These are phyloP conservation scores for Acarospora socialis DNA, from an alignment of 2,329 filamentous ascomycete genomes.

Conservation along the genomic window DNA sequence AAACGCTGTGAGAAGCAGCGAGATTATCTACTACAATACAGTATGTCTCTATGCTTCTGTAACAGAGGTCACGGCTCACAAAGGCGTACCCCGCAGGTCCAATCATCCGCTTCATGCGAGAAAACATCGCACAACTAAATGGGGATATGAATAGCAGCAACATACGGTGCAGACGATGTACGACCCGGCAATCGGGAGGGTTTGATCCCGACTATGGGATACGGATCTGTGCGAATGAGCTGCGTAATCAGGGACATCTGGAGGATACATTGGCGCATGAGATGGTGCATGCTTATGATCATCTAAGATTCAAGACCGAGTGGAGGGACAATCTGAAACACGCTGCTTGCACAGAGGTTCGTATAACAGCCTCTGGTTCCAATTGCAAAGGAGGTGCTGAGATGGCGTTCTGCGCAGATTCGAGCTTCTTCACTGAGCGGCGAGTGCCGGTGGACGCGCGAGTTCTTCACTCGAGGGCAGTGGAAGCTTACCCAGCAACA, in stretches of 20 bases:
- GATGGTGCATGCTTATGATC: conserved; percentile 96
- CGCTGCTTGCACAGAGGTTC: conserved; percentile 83
- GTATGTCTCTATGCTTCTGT: conserved; percentile 19
- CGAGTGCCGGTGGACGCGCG: conserved; percentile 80
- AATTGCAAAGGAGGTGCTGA: conserved; percentile 1
- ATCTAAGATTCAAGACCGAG: conserved; percentile 81
- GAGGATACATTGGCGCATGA: conserved; percentile 94
- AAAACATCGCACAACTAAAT: conserved; percentile 67
- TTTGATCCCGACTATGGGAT: conserved; percentile 83
- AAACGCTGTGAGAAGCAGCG: conserved; percentile 65
- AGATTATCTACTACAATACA: conserved; percentile 72
- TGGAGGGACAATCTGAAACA: conserved; percentile 69
- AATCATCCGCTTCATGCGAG: conserved; percentile 69
- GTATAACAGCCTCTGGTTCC: conserved; percentile 13
- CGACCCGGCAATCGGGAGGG: conserved; percentile 58
- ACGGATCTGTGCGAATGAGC: conserved; percentile 80
- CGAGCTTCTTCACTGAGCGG: conserved; percentile 83
- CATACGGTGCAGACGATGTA: conserved; percentile 71
- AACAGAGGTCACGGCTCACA: conserved; percentile 1
- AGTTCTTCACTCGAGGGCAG: conserved; percentile 72
- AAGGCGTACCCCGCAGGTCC: conserved; percentile 42
- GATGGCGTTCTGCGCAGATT: conserved; percentile 42
- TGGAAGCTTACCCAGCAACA: conserved; percentile 85
- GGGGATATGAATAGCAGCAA: conserved; percentile 59
- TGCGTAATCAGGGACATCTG: conserved; percentile 63